Conservation (phyloP, 1,139 yeast species). For the Kodamaea anthophila region DNA sequence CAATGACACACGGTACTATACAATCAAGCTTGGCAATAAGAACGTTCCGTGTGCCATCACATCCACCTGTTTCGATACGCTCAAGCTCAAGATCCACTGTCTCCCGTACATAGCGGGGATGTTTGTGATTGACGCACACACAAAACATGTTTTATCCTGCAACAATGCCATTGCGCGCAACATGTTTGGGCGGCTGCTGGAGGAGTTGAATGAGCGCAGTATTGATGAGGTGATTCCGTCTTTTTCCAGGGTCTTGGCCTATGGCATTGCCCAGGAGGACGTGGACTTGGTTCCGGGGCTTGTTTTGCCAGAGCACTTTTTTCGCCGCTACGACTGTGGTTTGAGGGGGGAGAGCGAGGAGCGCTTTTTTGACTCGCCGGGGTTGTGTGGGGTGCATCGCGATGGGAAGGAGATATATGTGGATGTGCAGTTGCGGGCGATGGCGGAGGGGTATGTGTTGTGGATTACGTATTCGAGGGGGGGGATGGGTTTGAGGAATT, state of each 20-base stretch:
- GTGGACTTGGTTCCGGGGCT: constrained; percentile 45
- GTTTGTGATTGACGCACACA: constrained; percentile 54
- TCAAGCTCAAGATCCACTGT: constrained; percentile 61
- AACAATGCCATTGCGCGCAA: constrained; percentile 76
- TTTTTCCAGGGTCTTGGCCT: constrained; percentile 48
- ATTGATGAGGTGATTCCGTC: constrained; percentile 61
- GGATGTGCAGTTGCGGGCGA: constrained; percentile 77
- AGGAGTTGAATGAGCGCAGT: constrained; percentile 43
- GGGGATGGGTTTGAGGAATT: too few species aligned
- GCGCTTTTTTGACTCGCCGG: constrained; percentile 54
- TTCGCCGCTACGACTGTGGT: constrained; percentile 50
- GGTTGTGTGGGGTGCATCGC: constrained; percentile 60
- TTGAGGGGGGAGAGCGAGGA: constrained; percentile 16
- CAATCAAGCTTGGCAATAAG: constrained; percentile 41
- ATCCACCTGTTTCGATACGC: constrained; percentile 48
- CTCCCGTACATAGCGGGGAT: constrained; percentile 87
- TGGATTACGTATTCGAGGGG: constrained; percentile 93
- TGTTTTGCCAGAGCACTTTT: constrained; percentile 82
- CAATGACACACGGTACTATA: constrained; percentile 57
- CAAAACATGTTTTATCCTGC: constrained; percentile 52
- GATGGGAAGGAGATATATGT: constrained; percentile 62
- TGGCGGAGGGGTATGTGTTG: constrained; percentile 56
- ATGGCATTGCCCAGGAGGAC: constrained; percentile 37
- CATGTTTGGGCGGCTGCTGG: constrained; percentile 59
- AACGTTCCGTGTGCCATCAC: constrained; percentile 68